Evolutionary conservation across 441 rosid species (phyloP), one percentile per base, ranked within the genome.

Genomic region (Euphorbia corollata): DNA sequence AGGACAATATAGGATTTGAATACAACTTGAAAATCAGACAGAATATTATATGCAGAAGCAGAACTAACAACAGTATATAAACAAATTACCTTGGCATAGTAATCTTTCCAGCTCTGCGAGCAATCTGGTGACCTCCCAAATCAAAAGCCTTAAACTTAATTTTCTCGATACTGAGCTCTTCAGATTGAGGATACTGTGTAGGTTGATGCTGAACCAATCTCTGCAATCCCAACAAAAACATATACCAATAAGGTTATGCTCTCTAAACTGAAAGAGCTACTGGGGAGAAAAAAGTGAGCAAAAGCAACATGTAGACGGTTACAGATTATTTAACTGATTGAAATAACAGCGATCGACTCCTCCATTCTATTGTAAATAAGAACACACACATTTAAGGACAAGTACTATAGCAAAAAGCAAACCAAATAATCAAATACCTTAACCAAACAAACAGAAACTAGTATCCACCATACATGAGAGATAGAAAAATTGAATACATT

Each of bases 81-180:
- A 32, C 20, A 55, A 7, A 54, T 68, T 64, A 86, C 92, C 96
- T 89, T 89, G 16, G 96, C 91, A 64, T 89, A 89, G 78, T 89
- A 89, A 78, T 87, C 93, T 57, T 89, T 89, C 96, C 96, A 87
- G 63, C 96, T 59, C 96, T 67, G 32, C 93, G 91, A 71, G 93
- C 93, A 73, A 89, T 86, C 84, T 87, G 93, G 75, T 89, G 96
- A 59, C 96, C 96, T 6, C 96, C 96, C 83, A 89, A 84, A 75
- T 89, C 96, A 68, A 89, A 87, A 0, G 91, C 93, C 77, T 89
- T 89, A 69, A 89, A 89, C 82, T 86, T 86, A 74, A 87, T 86
- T 74, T 87, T 86, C 32, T 91, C 96, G 61, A 89, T 89, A 74
- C 90, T 87, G 67, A 89, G 87, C 76, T 89, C 96, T 74, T 89